Conservation (phyloP, 495 filamentous ascomycete genomes). For the Platismatia glauca region DNA sequence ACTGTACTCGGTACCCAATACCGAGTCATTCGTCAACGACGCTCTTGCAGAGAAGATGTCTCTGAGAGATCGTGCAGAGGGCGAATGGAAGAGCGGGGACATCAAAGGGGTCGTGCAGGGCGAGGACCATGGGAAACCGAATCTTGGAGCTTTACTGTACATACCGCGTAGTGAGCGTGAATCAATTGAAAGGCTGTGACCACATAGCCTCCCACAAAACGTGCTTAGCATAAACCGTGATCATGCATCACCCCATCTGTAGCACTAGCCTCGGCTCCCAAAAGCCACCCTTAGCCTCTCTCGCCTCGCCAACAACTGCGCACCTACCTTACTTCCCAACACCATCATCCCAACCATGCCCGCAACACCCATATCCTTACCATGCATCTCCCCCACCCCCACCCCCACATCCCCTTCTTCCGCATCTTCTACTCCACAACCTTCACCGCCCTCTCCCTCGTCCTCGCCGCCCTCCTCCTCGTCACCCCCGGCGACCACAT, state of each 20-base stretch:
- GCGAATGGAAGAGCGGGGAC: background rate
- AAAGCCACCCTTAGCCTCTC: background rate
- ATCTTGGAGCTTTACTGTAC: background rate
- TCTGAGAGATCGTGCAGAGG: background rate
- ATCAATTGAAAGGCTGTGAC: background rate
- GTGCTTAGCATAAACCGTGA: background rate
- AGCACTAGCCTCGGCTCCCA: background rate
- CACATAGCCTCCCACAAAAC: background rate
- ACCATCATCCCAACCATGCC: background rate
- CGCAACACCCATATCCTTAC: background rate
- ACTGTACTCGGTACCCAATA: background rate
- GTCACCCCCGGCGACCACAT: conserved; percentile 79
- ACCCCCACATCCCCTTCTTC: conserved; percentile 46
- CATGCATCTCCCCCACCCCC: background rate
- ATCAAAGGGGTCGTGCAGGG: background rate
- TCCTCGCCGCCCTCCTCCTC: conserved; percentile 63
- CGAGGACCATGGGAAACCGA: background rate
- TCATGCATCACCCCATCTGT: background rate
- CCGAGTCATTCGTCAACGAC: no score
- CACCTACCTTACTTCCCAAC: no score
- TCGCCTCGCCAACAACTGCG: background rate
- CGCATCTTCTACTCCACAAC: conserved; percentile 73
- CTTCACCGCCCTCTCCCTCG: conserved; percentile 67
- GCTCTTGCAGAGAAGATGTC: background rate
- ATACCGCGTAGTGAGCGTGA: background rate